Conservation (phyloP, 148 eudicot species). For the Rhododendron kiyosumense region DNA sequence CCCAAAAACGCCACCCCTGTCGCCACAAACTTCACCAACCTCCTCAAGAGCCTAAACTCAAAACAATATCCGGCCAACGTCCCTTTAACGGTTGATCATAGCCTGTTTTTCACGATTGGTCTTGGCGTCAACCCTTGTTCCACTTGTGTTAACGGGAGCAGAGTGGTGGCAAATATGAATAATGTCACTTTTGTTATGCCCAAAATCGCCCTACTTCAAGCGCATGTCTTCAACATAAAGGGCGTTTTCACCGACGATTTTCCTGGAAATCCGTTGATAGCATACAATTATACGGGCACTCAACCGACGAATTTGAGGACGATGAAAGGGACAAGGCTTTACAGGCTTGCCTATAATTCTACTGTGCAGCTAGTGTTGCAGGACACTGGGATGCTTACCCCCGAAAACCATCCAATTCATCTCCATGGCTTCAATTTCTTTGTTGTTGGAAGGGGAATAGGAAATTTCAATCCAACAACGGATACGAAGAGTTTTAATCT, state of each 20-base stretch:
- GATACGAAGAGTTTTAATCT: conserved; percentile 60
- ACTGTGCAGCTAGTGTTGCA: conserved; percentile 69
- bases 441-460: conserved; percentile 54
- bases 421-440: conserved; percentile 70
- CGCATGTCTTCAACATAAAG: conserved; percentile 47
- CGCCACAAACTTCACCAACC: conserved; percentile 19
- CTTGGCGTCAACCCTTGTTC: conserved; percentile 66
- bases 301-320: conserved; percentile 37
- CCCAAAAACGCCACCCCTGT: conserved; percentile 46
- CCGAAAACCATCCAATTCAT: conserved; percentile 72
- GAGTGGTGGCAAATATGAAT: conserved; percentile 50
- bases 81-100: conserved; percentile 49
- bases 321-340: conserved; percentile 55
- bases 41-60: conserved; percentile 59
- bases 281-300: conserved; percentile 60
- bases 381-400: conserved; percentile 53
- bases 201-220: conserved; percentile 54
- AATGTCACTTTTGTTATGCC: conserved; percentile 72
- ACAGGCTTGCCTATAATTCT: conserved; percentile 42
- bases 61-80: conserved; percentile 43
- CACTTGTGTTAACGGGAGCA: conserved; percentile 51
- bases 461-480: conserved; percentile 45
- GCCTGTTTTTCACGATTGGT: conserved; percentile 46
- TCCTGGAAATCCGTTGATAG: conserved; percentile 41
- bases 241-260: conserved; percentile 74